Evolutionary conservation across 805 yeast genomes (phyloP).

Genomic region (Blastobotrys mokoenaii): DNA sequence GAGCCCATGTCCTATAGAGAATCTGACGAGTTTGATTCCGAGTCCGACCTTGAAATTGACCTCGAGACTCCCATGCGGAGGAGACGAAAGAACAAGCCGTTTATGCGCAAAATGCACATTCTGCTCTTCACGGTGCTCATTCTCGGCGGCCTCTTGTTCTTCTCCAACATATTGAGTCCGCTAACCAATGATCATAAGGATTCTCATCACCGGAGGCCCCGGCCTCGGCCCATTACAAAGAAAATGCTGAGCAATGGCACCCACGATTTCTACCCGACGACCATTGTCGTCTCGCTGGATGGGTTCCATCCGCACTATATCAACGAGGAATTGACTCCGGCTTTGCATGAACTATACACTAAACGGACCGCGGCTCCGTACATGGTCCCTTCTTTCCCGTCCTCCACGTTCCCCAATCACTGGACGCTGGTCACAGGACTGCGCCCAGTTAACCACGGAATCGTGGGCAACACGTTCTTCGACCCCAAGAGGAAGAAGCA

Average conservation of each 20-base stretch:
- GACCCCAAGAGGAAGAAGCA: slow-evolving; percentile 49
- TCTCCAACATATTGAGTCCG: slow-evolving; percentile 6
- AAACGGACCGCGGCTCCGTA: slow-evolving; percentile 62
- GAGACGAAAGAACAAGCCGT: slow-evolving; percentile 3
- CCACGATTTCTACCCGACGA: slow-evolving; percentile 64
- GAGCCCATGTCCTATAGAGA: slow-evolving; percentile 7
- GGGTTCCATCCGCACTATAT: slow-evolving; percentile 91
- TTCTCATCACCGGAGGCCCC: background rate
- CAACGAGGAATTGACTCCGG: slow-evolving; percentile 57
- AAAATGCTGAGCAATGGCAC: slow-evolving; percentile 45
- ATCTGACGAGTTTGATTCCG: slow-evolving; percentile 9
- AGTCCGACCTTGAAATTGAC: slow-evolving; percentile 17
- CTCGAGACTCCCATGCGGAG: slow-evolving; percentile 15
- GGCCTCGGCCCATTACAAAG: slow-evolving; percentile 3
- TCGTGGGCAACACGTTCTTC: slow-evolving; percentile 72
- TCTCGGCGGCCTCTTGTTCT: slow-evolving; percentile 10
- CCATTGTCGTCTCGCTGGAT: slow-evolving; percentile 71
- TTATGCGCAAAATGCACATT: slow-evolving; percentile 9
- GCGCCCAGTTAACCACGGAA: slow-evolving; percentile 77
- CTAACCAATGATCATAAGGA: background rate
- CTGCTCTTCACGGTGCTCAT: slow-evolving; percentile 7
- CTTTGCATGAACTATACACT: slow-evolving; percentile 48
- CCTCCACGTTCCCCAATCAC: slow-evolving; percentile 86
- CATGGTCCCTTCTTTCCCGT: slow-evolving; percentile 82
- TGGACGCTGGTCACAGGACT: slow-evolving; percentile 87